Evolutionary conservation across 371 early-diverging fungal genomes (phyloP).

Genomic region (Dinochytrium kinnereticum): DNA sequence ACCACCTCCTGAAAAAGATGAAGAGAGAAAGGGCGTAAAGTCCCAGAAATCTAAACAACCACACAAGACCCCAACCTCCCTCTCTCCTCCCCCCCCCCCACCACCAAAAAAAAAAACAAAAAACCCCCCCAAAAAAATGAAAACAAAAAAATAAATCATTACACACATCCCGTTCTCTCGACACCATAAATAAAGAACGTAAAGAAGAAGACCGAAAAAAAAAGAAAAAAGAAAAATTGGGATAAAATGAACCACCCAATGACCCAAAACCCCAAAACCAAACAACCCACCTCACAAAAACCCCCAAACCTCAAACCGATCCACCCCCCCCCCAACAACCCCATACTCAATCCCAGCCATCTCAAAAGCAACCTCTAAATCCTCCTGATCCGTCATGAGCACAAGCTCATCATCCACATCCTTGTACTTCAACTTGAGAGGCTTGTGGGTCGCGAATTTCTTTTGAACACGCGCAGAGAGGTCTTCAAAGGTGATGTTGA

Average conservation of each 20-base stretch:
- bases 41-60: no score
- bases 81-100: no score
- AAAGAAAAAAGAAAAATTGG: background rate
- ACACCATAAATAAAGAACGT: background rate
- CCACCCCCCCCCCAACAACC: conserved; percentile 37
- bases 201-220: background rate
- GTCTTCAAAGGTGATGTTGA: conserved; percentile 63
- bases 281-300: no score
- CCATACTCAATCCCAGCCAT: conserved; percentile 35
- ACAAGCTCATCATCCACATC: conserved; percentile 90
- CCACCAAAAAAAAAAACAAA: background rate
- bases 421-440: conserved; percentile 75
- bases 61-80: no score
- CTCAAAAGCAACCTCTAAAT: conserved; percentile 78
- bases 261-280: background rate
- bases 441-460: conserved; percentile 52
- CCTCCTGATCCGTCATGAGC: conserved; percentile 90
- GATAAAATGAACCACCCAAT: no score
- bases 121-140: background rate
- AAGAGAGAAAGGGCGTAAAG: no score
- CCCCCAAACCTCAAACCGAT: conserved; percentile 74
- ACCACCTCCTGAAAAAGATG: no score
- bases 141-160: conserved; percentile 10
- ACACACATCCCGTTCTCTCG: background rate
- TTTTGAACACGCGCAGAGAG: conserved; percentile 66